Evolutionary conservation across 2,329 filamentous ascomycete genomes (phyloP).

Genomic region (Clarireedia monteithiana): DNA sequence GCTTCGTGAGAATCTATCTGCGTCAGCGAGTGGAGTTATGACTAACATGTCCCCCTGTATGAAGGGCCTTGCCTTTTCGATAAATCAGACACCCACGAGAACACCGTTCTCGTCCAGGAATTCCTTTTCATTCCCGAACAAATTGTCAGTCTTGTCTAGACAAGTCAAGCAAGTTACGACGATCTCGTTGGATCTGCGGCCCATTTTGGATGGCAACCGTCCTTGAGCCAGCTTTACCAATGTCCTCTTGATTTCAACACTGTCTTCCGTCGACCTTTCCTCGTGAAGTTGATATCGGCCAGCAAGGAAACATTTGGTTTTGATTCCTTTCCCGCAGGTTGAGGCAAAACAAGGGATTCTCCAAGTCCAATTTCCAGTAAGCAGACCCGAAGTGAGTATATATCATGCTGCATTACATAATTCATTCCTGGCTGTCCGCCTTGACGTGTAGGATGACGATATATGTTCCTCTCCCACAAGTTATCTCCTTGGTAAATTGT

Average conservation of each 20-base stretch:
- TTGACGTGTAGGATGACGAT: slow-evolving; percentile 18
- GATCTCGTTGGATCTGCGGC: slow-evolving; percentile 12
- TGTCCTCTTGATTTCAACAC: neutral
- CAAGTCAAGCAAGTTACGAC: slow-evolving; percentile 14
- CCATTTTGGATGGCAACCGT: slow-evolving; percentile 10
- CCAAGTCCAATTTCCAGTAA: slow-evolving; percentile 42
- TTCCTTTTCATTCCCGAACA: neutral
- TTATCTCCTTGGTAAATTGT: slow-evolving; percentile 12
- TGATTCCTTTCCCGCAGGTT: neutral
- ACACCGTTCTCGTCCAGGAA: neutral
- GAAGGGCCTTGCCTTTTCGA: no score
- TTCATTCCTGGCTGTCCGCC: slow-evolving; percentile 8
- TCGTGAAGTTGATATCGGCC: neutral
- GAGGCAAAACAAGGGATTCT: slow-evolving; percentile 29
- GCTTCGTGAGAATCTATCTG: no score
- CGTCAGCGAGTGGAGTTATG: no score
- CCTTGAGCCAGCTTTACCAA: slow-evolving; percentile 8
- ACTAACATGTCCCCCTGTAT: no score
- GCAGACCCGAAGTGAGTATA: slow-evolving; percentile 40
- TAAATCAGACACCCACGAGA: no score
- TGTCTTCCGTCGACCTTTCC: neutral
- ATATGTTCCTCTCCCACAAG: slow-evolving; percentile 16
- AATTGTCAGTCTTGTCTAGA: slow-evolving; percentile 8
- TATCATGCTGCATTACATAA: slow-evolving; percentile 29
- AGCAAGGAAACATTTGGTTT: neutral